These are phyloP conservation scores for Collybia nuda DNA, from an alignment of 768 basidiomycete species.

Conservation along the genomic window DNA sequence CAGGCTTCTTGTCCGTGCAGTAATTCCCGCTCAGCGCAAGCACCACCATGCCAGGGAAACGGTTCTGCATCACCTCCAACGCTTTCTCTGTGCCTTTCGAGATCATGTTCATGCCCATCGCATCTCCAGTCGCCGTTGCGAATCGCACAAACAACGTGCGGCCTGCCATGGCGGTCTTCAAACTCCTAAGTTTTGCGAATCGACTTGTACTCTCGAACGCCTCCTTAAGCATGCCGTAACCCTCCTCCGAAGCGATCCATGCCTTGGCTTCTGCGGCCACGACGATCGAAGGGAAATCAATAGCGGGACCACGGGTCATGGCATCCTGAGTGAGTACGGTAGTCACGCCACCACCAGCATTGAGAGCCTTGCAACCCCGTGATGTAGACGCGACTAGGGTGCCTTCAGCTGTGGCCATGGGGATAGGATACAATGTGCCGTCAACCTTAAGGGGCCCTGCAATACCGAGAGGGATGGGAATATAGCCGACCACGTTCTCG, in stretches of 20 bases:
- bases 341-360: slow-evolving; percentile 91
- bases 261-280: slow-evolving; percentile 82
- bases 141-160: slow-evolving; percentile 93
- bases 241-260: slow-evolving; percentile 85
- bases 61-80: slow-evolving; percentile 69
- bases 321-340: slow-evolving; percentile 91
- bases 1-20: slow-evolving; percentile 99
- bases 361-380: slow-evolving; percentile 96
- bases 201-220: slow-evolving; percentile 95
- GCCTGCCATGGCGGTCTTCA: slow-evolving; percentile 92
- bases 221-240: slow-evolving; percentile 69
- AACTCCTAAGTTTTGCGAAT: slow-evolving; percentile 81
- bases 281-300: slow-evolving; percentile 85
- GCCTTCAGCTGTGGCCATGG: slow-evolving; percentile 99
- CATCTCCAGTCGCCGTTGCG: slow-evolving; percentile 92
- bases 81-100: slow-evolving; percentile 97
- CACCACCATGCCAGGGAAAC: slow-evolving; percentile 90
- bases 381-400: slow-evolving; percentile 97
- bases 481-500: slow-evolving; percentile 97
- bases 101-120: slow-evolving; percentile 99
- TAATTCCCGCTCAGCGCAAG: slow-evolving; percentile 96
- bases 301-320: slow-evolving; percentile 99
- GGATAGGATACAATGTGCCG: slow-evolving; percentile 81
- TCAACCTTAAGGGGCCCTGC: slow-evolving; percentile 95
- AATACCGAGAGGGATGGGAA: slow-evolving; percentile 93